Base-by-base conservation (phyloP, 2,329 filamentous ascomycete genomes). In the Aspergillus bombycis region DNA sequence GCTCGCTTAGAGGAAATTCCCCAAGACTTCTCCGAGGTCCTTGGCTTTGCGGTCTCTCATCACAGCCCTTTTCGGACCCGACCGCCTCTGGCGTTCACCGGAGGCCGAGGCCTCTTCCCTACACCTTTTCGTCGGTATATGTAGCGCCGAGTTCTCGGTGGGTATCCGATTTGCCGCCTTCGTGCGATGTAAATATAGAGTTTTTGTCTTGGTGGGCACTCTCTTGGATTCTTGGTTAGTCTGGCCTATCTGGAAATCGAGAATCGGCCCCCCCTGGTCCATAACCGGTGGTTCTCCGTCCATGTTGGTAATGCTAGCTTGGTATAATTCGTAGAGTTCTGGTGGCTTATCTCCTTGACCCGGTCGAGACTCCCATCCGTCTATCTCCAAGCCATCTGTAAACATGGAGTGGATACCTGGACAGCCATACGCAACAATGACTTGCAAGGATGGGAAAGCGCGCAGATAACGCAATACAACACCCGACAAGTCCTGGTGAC, bases 351-450 rank as follows among this genome's bases (percentile, higher is more conserved):
- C 59, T n/a, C 36, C 36, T 28, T n/a, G 23, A 11, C 14, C 26
- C 28, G 38, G 21, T 57, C 52, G 14, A 45, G 45, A 21, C 52
- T 69, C 67, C 77, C 77, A 79, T 10, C 76, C 76, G 57, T 71
- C 63, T 12, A 63, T 56, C 26, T 64, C 62, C 23, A 62, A 23
- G 8, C 55, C 59, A 32, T 69, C 53, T 53, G 59, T 66, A 32
- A 62, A 70, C 65, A 62, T 58, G 62, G 58, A 70, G 41, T 67
- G 70, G 59, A 80, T 64, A 7, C 63, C 59, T 3, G 67, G 68
- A 58, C 78, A 81, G 38, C 72, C 70, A 14, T 72, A 71, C 4
- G 76, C 63, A 19, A 81, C 64, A 23, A 82, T 64, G 16, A 74
- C 56, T n/a, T 70, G 71, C 28, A 82, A 62, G 10, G 72, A 71